Percentiles rank a stretch among this genome's conserved stretches.
These are phyloP conservation scores for Neonectria neomacrospora DNA, from an alignment of 2,329 filamentous ascomycete genomes.

Conservation along the genomic window DNA sequence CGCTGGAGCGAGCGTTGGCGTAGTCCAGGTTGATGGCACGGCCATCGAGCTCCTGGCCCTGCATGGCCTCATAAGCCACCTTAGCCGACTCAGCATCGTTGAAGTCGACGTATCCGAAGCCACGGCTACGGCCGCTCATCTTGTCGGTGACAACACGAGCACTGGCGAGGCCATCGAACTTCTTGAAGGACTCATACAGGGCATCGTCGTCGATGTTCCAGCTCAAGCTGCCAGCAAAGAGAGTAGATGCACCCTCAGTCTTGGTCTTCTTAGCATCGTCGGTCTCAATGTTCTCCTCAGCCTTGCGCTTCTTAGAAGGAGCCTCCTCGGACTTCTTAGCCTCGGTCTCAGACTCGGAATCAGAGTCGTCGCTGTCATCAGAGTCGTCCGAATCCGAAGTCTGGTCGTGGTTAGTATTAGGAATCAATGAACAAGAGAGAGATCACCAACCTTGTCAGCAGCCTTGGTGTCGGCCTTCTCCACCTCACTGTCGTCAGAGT, in stretches of 20 bases:
- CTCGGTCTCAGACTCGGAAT: constrained; percentile 50
- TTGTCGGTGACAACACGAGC: constrained; percentile 88
- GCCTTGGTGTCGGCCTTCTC: constrained; percentile 50
- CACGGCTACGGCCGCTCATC: constrained; percentile 83
- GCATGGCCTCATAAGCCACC: constrained; percentile 79
- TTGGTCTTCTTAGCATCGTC: constrained; percentile 75
- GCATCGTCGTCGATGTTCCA: constrained; percentile 90
- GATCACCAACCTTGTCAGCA: constrained; percentile 47
- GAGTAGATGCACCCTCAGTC: constrained; percentile 68
- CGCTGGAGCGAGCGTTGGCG: constrained; percentile 72
- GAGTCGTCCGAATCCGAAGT: constrained; percentile 49
- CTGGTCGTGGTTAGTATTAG: constrained; percentile 29
- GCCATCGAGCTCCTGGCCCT: constrained; percentile 78
- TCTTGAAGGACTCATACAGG: constrained; percentile 83
- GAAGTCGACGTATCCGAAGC: constrained; percentile 95
- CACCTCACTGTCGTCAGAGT: constrained; percentile 53
- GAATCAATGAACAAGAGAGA: neutral
- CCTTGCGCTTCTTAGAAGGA: constrained; percentile 61
- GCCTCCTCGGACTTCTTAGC: constrained; percentile 52
- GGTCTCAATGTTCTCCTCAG: constrained; percentile 58
- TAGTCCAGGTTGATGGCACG: constrained; percentile 83
- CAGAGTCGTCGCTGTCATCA: constrained; percentile 47
- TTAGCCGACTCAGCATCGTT: constrained; percentile 72
- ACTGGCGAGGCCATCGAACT: constrained; percentile 76
- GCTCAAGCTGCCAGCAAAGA: constrained; percentile 91